Base-by-base conservation (phyloP, 1,284 basidiomycete species). In the Hymenochaete sp. region DNA sequence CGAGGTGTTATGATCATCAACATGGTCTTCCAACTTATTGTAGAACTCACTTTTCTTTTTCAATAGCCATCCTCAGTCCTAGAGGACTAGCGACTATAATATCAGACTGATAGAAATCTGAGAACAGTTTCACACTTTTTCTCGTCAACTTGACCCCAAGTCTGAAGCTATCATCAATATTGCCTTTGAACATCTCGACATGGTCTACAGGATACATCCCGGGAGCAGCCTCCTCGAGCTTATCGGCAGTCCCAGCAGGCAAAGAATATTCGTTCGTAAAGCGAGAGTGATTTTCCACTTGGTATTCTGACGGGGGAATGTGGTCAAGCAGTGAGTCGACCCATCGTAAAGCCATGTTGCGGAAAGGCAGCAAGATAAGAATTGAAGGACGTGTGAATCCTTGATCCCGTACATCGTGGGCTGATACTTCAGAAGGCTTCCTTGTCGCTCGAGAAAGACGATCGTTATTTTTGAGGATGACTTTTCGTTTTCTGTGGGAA, bases 331-430 rank as follows among this genome's bases (percentile, higher is more conserved):
- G 62, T 9, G 80, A 80, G 44, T 70, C 70, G 53, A 82, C 67
- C 89, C 85, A 98, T 44, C 77, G 72, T 4, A 89, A 68, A 0
- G 91, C 95, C 31, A 82, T 82, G 29, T 90, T 90, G 42, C 96
- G 90, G 67, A 97, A 90, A 0, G 96, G 96, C 2, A 92, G 73
- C 40, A 98, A 78, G 48, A 98, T 68, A 42, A 98, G 83, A 9
- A 96, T 73, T 32, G 95, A 95, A 16, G 96, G 95, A 6, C 96
- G 84, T 1, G 93, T 97, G 66, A 98, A 98, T 18, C 95, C 93
- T 72, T 98, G 95, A 61, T 98, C 95, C 62, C 91, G 86, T 5
- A 90, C 76, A 5, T 56, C 49, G 5, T 76, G 75, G 4, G 72
- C 68, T 32, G 76, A 65, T 2, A 67, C 63, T 5, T 70, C 59